phyloP scores from a whole-genome alignment of 2,329 filamentous ascomycete species.

The Fusarium chlamydosporum region DNA sequence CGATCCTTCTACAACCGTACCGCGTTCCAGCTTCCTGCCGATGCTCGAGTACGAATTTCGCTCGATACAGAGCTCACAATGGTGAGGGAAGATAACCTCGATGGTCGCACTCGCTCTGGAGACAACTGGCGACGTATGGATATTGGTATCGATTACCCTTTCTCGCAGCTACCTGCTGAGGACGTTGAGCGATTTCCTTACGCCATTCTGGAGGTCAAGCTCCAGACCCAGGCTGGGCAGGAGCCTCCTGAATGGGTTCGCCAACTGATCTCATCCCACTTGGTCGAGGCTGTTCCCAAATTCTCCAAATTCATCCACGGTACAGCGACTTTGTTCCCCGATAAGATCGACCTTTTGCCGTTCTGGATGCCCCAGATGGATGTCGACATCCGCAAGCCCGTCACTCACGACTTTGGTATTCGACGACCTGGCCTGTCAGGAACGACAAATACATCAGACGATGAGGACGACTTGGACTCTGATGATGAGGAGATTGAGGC shows the following conservation, averaged over 20 bases:
- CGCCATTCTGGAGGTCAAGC: slow-evolving; percentile 95
- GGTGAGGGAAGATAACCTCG: slow-evolving; percentile 94
- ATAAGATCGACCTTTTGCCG: slow-evolving; percentile 88
- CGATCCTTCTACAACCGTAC: slow-evolving; percentile 98
- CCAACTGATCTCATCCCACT: slow-evolving; percentile 90
- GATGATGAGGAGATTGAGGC: slow-evolving; percentile 69
- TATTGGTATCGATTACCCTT: slow-evolving; percentile 96
- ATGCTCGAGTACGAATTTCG: slow-evolving; percentile 95
- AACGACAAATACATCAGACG: slow-evolving; percentile 82
- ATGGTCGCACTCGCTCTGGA: slow-evolving; percentile 80
- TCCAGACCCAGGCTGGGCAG: slow-evolving; percentile 95
- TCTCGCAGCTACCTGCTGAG: slow-evolving; percentile 85
- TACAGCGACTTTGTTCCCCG: slow-evolving; percentile 87
- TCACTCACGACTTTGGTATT: slow-evolving; percentile 91
- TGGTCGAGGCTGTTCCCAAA: slow-evolving; percentile 98
- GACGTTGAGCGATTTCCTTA: slow-evolving; percentile 96
- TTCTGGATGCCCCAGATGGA: slow-evolving; percentile 99
- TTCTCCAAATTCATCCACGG: slow-evolving; percentile 99
- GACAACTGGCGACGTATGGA: slow-evolving; percentile 97
- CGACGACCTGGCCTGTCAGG: slow-evolving; percentile 81
- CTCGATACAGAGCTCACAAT: slow-evolving; percentile 96
- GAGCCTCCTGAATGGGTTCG: slow-evolving; percentile 97
- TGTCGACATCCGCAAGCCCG: slow-evolving; percentile 94
- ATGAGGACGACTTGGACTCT: slow-evolving; percentile 78
- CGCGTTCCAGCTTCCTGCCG: slow-evolving; percentile 95